Evolutionary conservation across 139 green algal species (phyloP).

Genomic region (Coelastrella sp.): DNA sequence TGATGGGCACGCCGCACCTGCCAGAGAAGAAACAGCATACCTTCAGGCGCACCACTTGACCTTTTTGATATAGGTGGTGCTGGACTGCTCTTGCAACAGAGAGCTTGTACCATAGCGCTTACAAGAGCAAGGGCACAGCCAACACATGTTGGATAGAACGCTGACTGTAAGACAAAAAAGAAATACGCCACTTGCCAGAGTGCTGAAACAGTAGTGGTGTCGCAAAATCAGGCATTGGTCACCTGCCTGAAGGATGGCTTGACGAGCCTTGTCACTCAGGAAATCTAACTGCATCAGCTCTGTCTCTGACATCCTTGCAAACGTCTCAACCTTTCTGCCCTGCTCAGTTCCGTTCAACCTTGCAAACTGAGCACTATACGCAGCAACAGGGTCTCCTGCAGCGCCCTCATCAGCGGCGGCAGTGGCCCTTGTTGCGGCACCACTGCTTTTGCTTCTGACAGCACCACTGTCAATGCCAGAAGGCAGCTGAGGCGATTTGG

Average conservation of each 20-base stretch:
- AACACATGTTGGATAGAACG: not conserved
- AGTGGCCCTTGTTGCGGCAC: not conserved
- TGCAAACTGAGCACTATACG: conserved; percentile 40
- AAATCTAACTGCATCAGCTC: conserved; percentile 46
- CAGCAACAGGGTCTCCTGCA: not conserved
- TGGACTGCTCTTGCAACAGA: not conserved
- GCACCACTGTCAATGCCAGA: not conserved
- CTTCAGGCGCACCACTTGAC: not conserved
- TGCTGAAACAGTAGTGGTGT: too few relatives aligned
- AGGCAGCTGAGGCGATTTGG: not conserved
- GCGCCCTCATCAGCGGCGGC: not conserved
- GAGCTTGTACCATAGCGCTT: not conserved
- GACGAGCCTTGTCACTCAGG: not conserved
- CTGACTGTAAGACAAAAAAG: too few relatives aligned
- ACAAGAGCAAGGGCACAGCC: not conserved
- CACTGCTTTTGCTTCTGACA: not conserved
- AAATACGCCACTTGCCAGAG: too few relatives aligned
- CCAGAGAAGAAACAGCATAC: not conserved
- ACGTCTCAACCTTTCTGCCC: conserved; percentile 45
- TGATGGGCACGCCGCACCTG: conserved; percentile 39
- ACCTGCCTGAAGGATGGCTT: conserved; percentile 35
- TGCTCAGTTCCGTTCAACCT: conserved; percentile 23
- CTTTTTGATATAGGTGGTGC: not conserved
- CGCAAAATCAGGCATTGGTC: too few relatives aligned
- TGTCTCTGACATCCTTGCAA: conserved; percentile 36